Evolutionary conservation across 495 filamentous ascomycete genomes (phyloP), one percentile per base, ranked within the genome.

Genomic region (Daldinia grandis): DNA sequence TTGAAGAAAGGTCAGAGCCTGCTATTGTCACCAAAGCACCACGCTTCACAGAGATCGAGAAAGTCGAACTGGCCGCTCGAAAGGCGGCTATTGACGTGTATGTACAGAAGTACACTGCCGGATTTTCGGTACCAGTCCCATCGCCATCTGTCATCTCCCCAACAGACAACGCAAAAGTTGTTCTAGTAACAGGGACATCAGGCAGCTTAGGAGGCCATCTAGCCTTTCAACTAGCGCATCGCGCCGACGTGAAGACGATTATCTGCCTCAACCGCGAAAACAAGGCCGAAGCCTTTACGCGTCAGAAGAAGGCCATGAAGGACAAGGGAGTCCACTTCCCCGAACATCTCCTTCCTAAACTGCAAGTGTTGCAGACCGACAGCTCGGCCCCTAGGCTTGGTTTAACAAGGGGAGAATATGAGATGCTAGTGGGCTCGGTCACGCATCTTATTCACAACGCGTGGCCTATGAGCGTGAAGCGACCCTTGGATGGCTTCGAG

Each of bases 381-480:
- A 78, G 76, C 0, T 64, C 78, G 0, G 79, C 81, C 25, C 74
- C 80, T 0, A 50, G 60, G 7, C 78, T 90, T 0, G 87, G 87
- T 1, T 78, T 90, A 0, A 19, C 78, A 0, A n/a, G 38, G 0
- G 27, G 56, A 15, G 75, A 79, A 4, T 87, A 87, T 61, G 44
- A 76, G 7, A 19, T 50, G 1, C 76, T 88, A 1, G 40, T 74
- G 0, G 56, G 70, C 0, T 74, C 37, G n/a, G 83, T 84, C 1
- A 88, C 87, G 0, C 83, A 87, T 56, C 80, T 89, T n/a, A 69
- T 89, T 21, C 86, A 88, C 71, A 88, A 85, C 44, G 86, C 84
- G 2, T 88, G 85, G 86, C 85, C 83, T 0, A 88, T 89, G 86
- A 84, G 79, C 64, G 80, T 68, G 24, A 83, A 74, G 30, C 74